These are phyloP conservation scores for Iris macrosiphon DNA, from an alignment of 106 monocot genomes.

Conservation along the genomic window DNA sequence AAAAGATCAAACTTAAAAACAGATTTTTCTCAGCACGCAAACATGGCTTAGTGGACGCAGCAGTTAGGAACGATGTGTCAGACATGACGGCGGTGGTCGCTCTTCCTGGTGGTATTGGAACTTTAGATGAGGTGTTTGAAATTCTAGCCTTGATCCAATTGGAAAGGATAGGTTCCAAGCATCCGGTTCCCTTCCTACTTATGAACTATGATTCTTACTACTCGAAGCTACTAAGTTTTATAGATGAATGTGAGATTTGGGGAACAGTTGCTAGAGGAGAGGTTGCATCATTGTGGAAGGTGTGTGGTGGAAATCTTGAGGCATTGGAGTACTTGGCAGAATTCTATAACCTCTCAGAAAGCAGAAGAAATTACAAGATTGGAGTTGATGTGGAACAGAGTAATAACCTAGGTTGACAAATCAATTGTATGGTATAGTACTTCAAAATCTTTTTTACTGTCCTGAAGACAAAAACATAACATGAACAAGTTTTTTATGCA, in stretches of 20 bases:
- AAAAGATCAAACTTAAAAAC: background rate
- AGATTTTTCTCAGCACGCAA: slow-evolving; percentile 97
- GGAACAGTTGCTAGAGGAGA: slow-evolving; percentile 64
- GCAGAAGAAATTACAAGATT: slow-evolving; percentile 22
- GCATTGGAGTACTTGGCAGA: slow-evolving; percentile 75
- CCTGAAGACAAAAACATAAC: too few species aligned
- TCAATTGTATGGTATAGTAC: too few species aligned
- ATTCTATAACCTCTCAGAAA: slow-evolving; percentile 39
- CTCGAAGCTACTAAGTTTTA: slow-evolving; percentile 69
- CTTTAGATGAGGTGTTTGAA: slow-evolving; percentile 90
- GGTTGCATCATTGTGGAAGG: slow-evolving; percentile 69
- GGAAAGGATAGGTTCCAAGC: slow-evolving; percentile 67
- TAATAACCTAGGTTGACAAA: too few species aligned
- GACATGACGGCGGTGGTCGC: slow-evolving; percentile 77
- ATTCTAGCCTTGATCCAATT: slow-evolving; percentile 81
- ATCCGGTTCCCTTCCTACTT: slow-evolving; percentile 79
- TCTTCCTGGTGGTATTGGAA: slow-evolving; percentile 90
- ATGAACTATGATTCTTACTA: slow-evolving; percentile 90
- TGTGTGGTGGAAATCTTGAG: slow-evolving; percentile 60
- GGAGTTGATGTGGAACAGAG: too few species aligned
- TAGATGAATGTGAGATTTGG: slow-evolving; percentile 70
- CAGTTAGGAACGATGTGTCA: slow-evolving; percentile 42
- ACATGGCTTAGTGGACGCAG: slow-evolving; percentile 88
- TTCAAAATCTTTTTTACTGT: too few species aligned
- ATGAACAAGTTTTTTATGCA: too few species aligned